Conservation (phyloP, 2,329 filamentous ascomycete species). For the Ceratocystis lukuohia region DNA sequence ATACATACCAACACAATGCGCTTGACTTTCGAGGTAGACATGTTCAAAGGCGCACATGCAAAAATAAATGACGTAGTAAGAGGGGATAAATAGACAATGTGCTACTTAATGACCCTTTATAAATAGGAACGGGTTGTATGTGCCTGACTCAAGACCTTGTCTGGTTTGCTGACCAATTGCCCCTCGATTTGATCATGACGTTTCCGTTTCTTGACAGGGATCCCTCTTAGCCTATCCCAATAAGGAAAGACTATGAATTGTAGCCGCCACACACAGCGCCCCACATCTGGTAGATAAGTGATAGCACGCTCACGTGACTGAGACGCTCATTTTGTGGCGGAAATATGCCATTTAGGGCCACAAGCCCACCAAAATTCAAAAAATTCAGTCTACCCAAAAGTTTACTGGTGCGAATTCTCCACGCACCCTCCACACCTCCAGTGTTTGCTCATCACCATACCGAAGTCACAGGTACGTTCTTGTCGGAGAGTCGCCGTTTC, state of each 20-base stretch:
- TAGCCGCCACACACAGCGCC: not conserved
- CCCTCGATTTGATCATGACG: constrained; percentile 1
- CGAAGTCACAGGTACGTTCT: constrained; percentile 18
- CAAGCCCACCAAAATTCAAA: constrained; percentile 19
- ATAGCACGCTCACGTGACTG: constrained; percentile 10
- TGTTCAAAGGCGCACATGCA: not conserved
- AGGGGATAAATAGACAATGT: not conserved
- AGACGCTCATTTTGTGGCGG: constrained; percentile 13
- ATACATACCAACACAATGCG: constrained; percentile 58
- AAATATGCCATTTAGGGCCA: constrained; percentile 19
- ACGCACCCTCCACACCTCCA: constrained; percentile 17
- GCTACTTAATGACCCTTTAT: too few species aligned
- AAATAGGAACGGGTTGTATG: not conserved
- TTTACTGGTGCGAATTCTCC: constrained; percentile 18
- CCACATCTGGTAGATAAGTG: constrained; percentile 13
- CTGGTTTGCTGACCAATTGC: constrained; percentile 2
- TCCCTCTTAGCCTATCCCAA: not conserved
- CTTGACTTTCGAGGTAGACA: constrained; percentile 42
- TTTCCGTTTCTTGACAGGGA: constrained; percentile 5
- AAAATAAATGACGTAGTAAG: not conserved
- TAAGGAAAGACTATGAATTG: not conserved
- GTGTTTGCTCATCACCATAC: constrained; percentile 20
- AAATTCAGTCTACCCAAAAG: constrained; percentile 18
- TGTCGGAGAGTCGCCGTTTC: not conserved
- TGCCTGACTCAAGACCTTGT: not conserved